A percentile compares a stretch with the other conserved stretches of the same genome.
Evolutionary conservation across 2,329 filamentous ascomycete genomes (phyloP).

Genomic region (Talaromyces marneffei): DNA sequence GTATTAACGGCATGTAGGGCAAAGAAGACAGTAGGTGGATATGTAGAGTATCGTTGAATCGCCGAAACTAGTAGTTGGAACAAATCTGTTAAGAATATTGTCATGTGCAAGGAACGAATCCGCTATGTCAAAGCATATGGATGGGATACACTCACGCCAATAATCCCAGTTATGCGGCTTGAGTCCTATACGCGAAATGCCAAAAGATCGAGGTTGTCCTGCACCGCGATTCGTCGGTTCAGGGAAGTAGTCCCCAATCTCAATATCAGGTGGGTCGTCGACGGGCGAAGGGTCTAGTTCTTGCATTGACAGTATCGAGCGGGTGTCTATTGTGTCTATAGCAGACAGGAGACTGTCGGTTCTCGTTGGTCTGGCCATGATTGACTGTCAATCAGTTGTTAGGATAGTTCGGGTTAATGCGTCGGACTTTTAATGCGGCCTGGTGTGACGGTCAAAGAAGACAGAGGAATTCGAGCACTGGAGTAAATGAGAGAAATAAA

Average conservation of each 20-base stretch:
- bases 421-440: background rate
- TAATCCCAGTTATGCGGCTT: slow-evolving; percentile 67
- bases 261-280: slow-evolving; percentile 45
- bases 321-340: slow-evolving; percentile 28
- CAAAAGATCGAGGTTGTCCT: slow-evolving; percentile 17
- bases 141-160: slow-evolving; percentile 56
- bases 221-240: slow-evolving; percentile 18
- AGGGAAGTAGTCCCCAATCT: slow-evolving; percentile 47
- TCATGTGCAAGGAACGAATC: background rate
- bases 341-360: slow-evolving; percentile 17
- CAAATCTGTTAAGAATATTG: background rate
- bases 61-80: slow-evolving; percentile 53
- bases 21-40: slow-evolving; percentile 72
- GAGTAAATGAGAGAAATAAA: background rate
- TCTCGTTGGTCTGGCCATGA: slow-evolving; percentile 10
- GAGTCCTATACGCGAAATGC: slow-evolving; percentile 44
- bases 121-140: background rate
- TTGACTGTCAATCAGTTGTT: background rate
- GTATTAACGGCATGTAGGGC: slow-evolving; percentile 75
- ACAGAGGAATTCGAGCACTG: background rate
- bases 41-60: slow-evolving; percentile 83
- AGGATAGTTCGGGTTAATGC: background rate
- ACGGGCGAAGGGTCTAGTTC: slow-evolving; percentile 81
- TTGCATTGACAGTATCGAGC: slow-evolving; percentile 59
- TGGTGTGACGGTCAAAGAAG: background rate